A percentile compares a stretch with the other conserved stretches of the same genome.
Conservation (phyloP, 352 stramenopile species). For the Detonula confervacea region DNA sequence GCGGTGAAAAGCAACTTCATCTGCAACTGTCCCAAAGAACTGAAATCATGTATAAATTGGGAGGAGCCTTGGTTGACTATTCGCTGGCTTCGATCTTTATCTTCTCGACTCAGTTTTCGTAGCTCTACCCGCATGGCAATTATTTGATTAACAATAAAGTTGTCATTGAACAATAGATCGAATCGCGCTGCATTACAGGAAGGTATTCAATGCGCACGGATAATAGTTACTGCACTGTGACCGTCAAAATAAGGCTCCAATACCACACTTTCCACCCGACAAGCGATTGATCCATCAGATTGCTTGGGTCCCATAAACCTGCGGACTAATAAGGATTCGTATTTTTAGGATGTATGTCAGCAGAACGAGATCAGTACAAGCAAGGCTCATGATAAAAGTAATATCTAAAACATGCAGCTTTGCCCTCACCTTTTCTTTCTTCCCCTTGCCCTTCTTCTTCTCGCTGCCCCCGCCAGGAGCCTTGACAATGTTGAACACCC, state of each 20-base stretch:
- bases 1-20: constrained; percentile 45
- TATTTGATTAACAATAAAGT: neutral
- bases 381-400: no score
- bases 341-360: no score
- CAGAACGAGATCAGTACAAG: no score
- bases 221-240: constrained; percentile 31
- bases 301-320: constrained; percentile 43
- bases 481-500: constrained; percentile 56
- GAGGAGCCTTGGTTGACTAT: constrained; percentile 40
- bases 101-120: constrained; percentile 45
- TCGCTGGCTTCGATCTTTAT: constrained; percentile 41
- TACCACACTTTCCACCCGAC: constrained; percentile 44
- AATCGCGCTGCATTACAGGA: no score
- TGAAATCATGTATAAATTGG: constrained; percentile 47
- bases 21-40: constrained; percentile 35
- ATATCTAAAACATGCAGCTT: neutral
- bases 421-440: constrained; percentile 29
- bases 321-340: constrained; percentile 49
- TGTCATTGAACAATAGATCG: constrained; percentile 1
- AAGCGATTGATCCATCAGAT: constrained; percentile 47
- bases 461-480: neutral
- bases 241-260: constrained; percentile 44
- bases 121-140: constrained; percentile 29
- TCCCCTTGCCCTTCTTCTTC: constrained; percentile 45
- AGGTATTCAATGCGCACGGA: no score